Base-by-base conservation (phyloP, 139 green algal species). In the Gonium pectorale region DNA sequence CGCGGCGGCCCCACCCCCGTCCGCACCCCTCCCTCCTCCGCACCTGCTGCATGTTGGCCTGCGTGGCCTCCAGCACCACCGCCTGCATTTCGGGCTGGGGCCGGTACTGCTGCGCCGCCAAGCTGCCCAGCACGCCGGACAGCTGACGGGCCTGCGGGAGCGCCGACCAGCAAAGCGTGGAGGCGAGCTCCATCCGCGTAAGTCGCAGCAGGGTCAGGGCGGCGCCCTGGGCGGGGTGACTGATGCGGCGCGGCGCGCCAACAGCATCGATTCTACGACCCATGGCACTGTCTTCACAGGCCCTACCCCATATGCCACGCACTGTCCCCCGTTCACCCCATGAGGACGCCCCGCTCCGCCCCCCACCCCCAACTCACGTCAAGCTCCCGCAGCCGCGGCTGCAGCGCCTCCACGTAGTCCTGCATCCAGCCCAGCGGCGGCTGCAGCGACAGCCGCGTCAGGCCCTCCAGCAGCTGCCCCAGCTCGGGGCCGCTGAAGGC, bases 1-100 rank as follows among this genome's bases (percentile, higher is more conserved):
- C n/a, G n/a, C n/a, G 26, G 24, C 5, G 24, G 43, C 51, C 46
- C 29, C 11, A 46, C 46, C n/a, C 72, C 49, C 33, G 29, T 52
- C 49, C 52, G 1, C 67, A 35, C 41, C 33, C 8, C 35, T 2
- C 22, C 37, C 54, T 19, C 8, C 35, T 2, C 22, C 37, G 37
- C 74, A 70, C 74, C 74, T 81, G 74, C 51, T 64, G 40, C 74
- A 81, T 81, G 54, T 81, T 81, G 37, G 37, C 37, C 56, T 81
- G 56, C 13, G 74, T 81, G 40, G 56, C 56, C 27, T 26, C 56
- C 74, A 81, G 40, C 56, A 81, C 74, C 74, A 69, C 56, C 35
- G 22, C 31, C 74, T 81, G 74, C 74, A 81, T 56, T 27, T 59
- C 56, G 15, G 74, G 56, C 26, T 41, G 6, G 38, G 56, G 74